Evolutionary conservation across 73 alveolate genomes (phyloP), one percentile per base, ranked within the genome.

Genomic region (Paramecium tetraurelia): DNA sequence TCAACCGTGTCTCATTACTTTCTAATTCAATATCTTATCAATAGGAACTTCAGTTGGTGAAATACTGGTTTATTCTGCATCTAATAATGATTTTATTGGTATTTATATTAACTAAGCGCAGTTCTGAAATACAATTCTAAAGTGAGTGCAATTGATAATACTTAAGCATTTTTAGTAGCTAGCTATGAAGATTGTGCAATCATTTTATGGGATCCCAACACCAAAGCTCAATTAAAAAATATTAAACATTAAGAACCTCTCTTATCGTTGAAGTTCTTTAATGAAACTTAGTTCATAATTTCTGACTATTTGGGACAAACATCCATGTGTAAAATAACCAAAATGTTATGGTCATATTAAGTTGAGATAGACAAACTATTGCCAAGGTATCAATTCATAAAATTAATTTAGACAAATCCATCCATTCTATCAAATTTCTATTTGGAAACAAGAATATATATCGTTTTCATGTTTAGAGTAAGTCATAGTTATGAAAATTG

Each of bases 151-250:
- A 43, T 80, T 22, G 90, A 80, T 80, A 18, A 29, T 22, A 35
- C 36, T 14, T 36, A 63, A 46, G n/a, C 22, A 22, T 27, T 44
- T 20, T 24, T 80, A 12, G 75, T 46, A 6, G 90, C 90, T 44
- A 63, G 76, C n/a, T 80, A 80, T 43, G 90, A 80, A 35, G 75
- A 80, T 80, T 59, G 90, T 20, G 18, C 48, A 43, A 80, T 80
- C 3, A 46, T 80, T 4, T 80, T 80, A 80, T 80, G 90, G 90
- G 90, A 80, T 44, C 75, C 75, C 1, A 80, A 80, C 43, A 44
- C 57, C 1, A 33, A 63, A 5, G 70, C 90, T 44, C 46, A 43
- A 48, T 35, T 80, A 21, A 80, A 80, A 80, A 16, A 20, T 11
- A 43, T 80, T 46, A 63, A 80, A 18, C 48, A 41, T 80, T 8